Conservation (phyloP, 1,139 yeast species). For the Candida smagusa region DNA sequence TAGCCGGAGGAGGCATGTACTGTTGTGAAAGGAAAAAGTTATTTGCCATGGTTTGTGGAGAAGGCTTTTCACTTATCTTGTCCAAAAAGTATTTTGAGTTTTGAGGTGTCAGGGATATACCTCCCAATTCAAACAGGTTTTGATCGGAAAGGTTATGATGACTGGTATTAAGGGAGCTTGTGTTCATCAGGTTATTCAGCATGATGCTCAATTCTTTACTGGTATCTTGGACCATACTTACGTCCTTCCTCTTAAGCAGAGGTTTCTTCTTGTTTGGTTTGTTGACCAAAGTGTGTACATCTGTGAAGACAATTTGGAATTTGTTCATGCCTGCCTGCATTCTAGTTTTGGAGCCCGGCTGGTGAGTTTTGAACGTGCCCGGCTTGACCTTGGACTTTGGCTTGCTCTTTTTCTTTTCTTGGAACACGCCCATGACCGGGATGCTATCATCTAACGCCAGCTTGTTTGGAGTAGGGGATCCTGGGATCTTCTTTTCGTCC, state of each 20-base stretch:
- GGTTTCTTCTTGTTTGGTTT: constrained; percentile 28
- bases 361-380: constrained; percentile 13
- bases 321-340: constrained; percentile 48
- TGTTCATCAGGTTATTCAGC: constrained; percentile 26
- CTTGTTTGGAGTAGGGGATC: constrained; percentile 44
- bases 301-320: constrained; percentile 53
- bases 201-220: constrained; percentile 23
- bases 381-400: constrained; percentile 34
- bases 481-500: constrained; percentile 18
- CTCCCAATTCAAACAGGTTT: constrained; percentile 38
- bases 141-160: constrained; percentile 25
- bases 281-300: constrained; percentile 45
- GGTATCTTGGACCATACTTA: constrained; percentile 6
- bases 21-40: constrained; percentile 15
- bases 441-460: constrained; percentile 11
- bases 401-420: constrained; percentile 22
- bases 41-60: constrained; percentile 24
- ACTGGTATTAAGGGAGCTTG: constrained; percentile 20
- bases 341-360: constrained; percentile 18
- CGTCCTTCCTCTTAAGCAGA: constrained; percentile 4
- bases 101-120: constrained; percentile 36
- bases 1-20: constrained; percentile 28
- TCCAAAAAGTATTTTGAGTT: constrained; percentile 41
- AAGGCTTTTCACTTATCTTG: constrained; percentile 38
- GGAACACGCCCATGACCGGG: constrained; percentile 46